Evolutionary conservation across 441 rosid species (phyloP).

Genomic region (Adansonia madagascariensis): DNA sequence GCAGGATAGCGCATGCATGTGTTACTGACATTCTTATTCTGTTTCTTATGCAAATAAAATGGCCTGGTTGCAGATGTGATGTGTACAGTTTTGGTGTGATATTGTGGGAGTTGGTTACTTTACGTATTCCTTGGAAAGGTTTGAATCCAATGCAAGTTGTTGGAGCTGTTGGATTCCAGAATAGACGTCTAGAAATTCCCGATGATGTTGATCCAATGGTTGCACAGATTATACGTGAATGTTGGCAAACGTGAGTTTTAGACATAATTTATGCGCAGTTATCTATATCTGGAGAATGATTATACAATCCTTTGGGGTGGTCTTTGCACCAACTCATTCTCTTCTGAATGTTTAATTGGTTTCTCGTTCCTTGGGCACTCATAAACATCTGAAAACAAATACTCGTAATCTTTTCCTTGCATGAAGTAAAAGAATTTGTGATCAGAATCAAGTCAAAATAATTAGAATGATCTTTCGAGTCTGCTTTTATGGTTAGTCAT

Average conservation of each 20-base stretch:
- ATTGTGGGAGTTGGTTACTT: conserved; percentile 89
- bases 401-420: background rate
- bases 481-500: background rate
- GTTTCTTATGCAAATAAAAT: conserved; percentile 33
- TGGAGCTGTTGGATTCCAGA: conserved; percentile 98
- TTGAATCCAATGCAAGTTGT: conserved; percentile 99
- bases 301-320: background rate
- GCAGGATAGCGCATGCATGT: conserved; percentile 1
- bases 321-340: background rate
- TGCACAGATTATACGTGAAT: conserved; percentile 78
- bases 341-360: conserved; percentile 8
- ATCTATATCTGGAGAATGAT: background rate
- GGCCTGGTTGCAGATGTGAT: conserved; percentile 75
- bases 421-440: background rate
- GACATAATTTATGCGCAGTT: background rate
- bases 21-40: background rate
- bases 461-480: background rate
- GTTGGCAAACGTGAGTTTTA: conserved; percentile 73
- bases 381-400: conserved; percentile 7
- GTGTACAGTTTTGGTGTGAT: conserved; percentile 98
- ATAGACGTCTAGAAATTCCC: conserved; percentile 92
- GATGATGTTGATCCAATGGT: conserved; percentile 65
- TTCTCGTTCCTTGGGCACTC: background rate
- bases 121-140: conserved; percentile 88
- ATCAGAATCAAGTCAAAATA: conserved; percentile 10